Percentiles rank a stretch among this genome's conserved stretches.
Evolutionary conservation across 257 asterid genomes (phyloP).

Genomic region (Fraxinus cuspidata): DNA sequence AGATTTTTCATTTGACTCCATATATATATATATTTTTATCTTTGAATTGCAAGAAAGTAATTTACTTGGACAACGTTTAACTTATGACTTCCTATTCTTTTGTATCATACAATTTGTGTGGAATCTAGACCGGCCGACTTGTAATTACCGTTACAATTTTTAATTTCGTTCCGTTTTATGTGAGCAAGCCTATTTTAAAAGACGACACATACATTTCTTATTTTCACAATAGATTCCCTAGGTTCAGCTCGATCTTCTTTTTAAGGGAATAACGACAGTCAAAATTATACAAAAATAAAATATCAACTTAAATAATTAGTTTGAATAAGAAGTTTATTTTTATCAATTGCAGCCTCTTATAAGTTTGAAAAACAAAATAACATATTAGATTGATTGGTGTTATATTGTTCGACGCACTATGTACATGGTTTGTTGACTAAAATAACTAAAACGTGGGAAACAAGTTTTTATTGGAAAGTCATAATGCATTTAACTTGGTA

Average conservation of each 20-base stretch:
- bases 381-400: background rate
- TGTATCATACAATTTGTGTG: background rate
- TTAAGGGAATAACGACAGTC: background rate
- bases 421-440: background rate
- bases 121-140: background rate
- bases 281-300: background rate
- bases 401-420: too few species aligned
- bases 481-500: background rate
- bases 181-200: too few species aligned
- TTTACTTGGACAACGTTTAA: background rate
- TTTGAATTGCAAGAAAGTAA: too few species aligned
- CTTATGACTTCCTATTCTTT: background rate
- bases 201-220: too few species aligned
- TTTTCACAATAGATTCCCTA: too few species aligned
- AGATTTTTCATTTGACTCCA: too few species aligned
- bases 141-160: background rate
- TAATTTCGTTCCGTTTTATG: background rate
- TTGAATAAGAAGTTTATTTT: background rate
- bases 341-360: background rate
- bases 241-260: background rate
- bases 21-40: too few species aligned
- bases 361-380: background rate
- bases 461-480: too few species aligned
- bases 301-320: background rate
- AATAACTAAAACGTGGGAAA: background rate